Percentiles rank a stretch among this genome's conserved stretches.
Evolutionary conservation across 1,139 yeast genomes (phyloP).

Genomic region (Pichia kudriavzevii): DNA sequence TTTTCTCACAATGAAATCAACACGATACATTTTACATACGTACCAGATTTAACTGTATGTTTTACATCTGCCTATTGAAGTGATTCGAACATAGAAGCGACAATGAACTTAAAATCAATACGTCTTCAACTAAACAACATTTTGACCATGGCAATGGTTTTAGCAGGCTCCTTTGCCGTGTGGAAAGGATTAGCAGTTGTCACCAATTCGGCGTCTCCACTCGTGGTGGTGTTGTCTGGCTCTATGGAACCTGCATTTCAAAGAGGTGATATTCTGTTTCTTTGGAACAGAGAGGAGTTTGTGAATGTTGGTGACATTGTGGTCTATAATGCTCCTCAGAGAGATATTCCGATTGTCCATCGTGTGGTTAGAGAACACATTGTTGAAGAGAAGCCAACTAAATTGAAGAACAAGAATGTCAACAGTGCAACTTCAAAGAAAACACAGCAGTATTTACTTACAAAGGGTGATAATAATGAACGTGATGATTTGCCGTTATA

Average conservation of each 20-base stretch:
- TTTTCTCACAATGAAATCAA: too few species aligned
- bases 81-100: too few species aligned
- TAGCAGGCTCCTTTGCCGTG: constrained; percentile 83
- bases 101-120: constrained; percentile 25
- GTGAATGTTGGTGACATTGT: constrained; percentile 90
- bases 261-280: constrained; percentile 86
- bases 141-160: constrained; percentile 66
- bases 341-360: constrained; percentile 90
- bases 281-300: constrained; percentile 73
- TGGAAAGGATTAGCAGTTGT: constrained; percentile 80
- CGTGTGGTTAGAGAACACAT: constrained; percentile 79
- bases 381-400: constrained; percentile 17
- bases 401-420: constrained; percentile 14
- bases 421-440: constrained; percentile 18
- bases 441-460: constrained; percentile 56
- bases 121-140: constrained; percentile 33
- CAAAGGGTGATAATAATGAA: constrained; percentile 96
- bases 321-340: constrained; percentile 80
- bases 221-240: constrained; percentile 94
- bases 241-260: constrained; percentile 99
- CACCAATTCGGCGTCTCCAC: constrained; percentile 84
- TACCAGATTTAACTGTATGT: too few species aligned
- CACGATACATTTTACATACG: too few species aligned
- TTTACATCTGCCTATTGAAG: too few species aligned
- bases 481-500: constrained; percentile 85